Evolutionary conservation across 2,329 filamentous ascomycete species (phyloP).

Genomic region (Aspergillus spinulosporus): DNA sequence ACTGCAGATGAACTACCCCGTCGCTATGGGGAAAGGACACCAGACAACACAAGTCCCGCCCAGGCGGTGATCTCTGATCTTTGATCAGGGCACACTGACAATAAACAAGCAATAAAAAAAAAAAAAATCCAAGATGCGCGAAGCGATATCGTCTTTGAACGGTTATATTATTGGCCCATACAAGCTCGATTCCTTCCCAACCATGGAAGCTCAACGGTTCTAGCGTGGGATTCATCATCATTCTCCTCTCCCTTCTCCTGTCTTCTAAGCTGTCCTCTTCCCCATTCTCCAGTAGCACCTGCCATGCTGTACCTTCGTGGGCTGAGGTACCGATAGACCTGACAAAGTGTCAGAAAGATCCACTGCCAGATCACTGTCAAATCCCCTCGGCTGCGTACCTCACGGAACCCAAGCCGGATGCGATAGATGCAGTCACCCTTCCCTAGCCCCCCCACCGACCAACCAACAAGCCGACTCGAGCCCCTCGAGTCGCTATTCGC

Average conservation of each 20-base stretch:
- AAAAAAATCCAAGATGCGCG: conserved; percentile 6
- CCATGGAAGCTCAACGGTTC: neutral
- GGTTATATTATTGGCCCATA: neutral
- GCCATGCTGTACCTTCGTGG: neutral
- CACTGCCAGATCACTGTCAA: neutral
- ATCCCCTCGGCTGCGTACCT: neutral
- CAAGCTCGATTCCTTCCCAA: neutral
- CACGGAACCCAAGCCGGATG: neutral
- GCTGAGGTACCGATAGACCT: neutral
- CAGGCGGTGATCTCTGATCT: no score
- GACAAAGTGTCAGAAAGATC: neutral
- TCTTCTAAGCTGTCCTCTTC: neutral
- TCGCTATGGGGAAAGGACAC: no score
- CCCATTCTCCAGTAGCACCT: neutral
- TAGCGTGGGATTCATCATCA: neutral
- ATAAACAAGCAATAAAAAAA: neutral
- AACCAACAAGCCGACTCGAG: neutral
- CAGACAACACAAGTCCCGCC: no score
- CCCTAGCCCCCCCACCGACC: neutral
- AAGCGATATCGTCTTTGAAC: neutral
- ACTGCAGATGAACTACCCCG: no score
- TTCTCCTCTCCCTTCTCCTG: neutral
- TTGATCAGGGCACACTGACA: neutral
- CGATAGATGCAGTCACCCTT: conserved; percentile 7
- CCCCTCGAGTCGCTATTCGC: neutral